Evolutionary conservation across 345 rosid genomes (phyloP).

Genomic region (Lenwebbia sp.): DNA sequence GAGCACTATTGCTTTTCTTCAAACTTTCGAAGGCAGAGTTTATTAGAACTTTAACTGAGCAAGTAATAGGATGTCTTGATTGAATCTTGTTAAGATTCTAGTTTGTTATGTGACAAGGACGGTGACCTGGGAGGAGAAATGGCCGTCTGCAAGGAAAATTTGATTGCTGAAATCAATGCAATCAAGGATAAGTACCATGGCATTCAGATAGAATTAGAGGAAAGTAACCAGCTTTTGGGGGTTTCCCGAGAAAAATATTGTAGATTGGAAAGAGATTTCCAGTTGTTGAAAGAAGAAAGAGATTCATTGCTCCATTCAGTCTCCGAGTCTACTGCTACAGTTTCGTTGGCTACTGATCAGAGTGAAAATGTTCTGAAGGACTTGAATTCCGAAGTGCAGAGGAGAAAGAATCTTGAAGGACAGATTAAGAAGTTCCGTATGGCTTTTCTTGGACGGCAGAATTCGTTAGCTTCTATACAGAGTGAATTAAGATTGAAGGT

Average conservation of each 20-base stretch:
- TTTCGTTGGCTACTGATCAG: slow-evolving; percentile 25
- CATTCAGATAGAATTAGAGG: slow-evolving; percentile 36
- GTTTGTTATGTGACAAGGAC: slow-evolving; percentile 49
- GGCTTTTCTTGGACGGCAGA: slow-evolving; percentile 57
- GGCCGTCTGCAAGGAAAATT: slow-evolving; percentile 27
- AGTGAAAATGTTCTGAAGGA: slow-evolving; percentile 60
- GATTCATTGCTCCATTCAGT: slow-evolving; percentile 30
- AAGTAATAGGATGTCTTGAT: not conserved
- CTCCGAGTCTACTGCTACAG: slow-evolving; percentile 35
- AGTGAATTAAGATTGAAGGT: slow-evolving; percentile 53
- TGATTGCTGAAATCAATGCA: slow-evolving; percentile 26
- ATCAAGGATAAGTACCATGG: slow-evolving; percentile 38
- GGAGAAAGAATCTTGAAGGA: slow-evolving; percentile 57
- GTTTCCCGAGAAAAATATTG: slow-evolving; percentile 36
- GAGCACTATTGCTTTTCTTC: not conserved
- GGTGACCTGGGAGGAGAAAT: slow-evolving; percentile 28
- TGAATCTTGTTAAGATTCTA: slow-evolving; percentile 18
- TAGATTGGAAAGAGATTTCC: slow-evolving; percentile 48
- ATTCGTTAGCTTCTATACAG: slow-evolving; percentile 43
- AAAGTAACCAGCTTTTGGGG: slow-evolving; percentile 32
- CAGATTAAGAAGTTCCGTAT: slow-evolving; percentile 59
- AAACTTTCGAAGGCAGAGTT: not conserved
- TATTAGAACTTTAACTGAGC: not conserved
- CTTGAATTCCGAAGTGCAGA: slow-evolving; percentile 41
- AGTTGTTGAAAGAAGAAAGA: slow-evolving; percentile 49